Percentiles rank a stretch among this genome's conserved stretches.
Evolutionary conservation across 2,329 filamentous ascomycete genomes (phyloP).

Genomic region (Sphaerulina musiva): DNA sequence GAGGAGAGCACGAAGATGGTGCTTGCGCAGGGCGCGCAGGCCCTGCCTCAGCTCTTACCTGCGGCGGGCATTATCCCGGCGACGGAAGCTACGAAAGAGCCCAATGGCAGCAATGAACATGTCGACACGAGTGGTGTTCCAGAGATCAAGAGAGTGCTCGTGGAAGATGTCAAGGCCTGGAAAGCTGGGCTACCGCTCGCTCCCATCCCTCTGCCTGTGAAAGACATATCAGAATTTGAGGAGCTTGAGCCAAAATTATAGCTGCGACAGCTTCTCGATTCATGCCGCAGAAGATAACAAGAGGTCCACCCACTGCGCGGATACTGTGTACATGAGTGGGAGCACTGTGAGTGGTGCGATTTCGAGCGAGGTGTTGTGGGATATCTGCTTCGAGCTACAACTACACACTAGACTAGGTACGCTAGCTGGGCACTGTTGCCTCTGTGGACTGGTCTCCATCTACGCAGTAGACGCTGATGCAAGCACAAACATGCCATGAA

Average conservation of each 20-base stretch:
- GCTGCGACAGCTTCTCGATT: background rate
- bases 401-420: no score
- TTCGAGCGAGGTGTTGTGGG: slow-evolving; percentile 7
- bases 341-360: background rate
- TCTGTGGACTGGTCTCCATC: no score
- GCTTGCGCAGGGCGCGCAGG: slow-evolving; percentile 45
- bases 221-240: slow-evolving; percentile 76
- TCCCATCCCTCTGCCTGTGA: slow-evolving; percentile 63
- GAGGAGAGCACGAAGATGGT: slow-evolving; percentile 46
- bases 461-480: no score
- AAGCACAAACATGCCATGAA: no score
- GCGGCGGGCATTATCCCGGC: slow-evolving; percentile 10
- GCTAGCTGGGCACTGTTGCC: no score
- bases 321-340: background rate
- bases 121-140: slow-evolving; percentile 38
- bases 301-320: background rate
- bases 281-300: background rate
- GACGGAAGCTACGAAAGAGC: slow-evolving; percentile 10
- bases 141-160: slow-evolving; percentile 51
- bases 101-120: slow-evolving; percentile 32
- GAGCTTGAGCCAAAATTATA: slow-evolving; percentile 73
- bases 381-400: background rate
- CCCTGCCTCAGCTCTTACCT: slow-evolving; percentile 43
- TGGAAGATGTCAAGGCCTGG: slow-evolving; percentile 73
- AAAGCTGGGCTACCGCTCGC: slow-evolving; percentile 70